Evolutionary conservation across 108 stramenopile species (phyloP), one percentile per base, ranked within the genome.

Genomic region (Schizochytrium sp.): DNA sequence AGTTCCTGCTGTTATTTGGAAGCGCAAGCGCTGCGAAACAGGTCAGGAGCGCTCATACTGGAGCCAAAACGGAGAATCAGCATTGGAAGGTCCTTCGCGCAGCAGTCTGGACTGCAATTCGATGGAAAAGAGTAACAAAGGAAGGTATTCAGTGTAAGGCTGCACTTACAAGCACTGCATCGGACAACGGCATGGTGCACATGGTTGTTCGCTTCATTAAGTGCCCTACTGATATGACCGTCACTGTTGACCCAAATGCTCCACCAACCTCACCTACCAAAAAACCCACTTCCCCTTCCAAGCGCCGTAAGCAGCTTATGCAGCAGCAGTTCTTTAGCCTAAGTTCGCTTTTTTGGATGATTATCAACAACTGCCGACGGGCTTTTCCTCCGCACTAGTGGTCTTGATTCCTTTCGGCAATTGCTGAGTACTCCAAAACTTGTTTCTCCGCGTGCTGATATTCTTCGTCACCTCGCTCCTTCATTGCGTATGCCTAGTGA

Each of bases 271-370:
- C 76, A n/a, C 76, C 76, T 13, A 83, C 76, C 15, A 83, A 83
- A 40, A 83, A 83, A 28, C 76, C 76, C 53, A n/a, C 76, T 10
- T 83, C 76, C n/a, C 76, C 76, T 7, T 83, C 76, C 15, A 83
- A 83, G 76, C 76, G 76, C 7, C 76, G 76, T 1, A 83, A 83
- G 76, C 76, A 83, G 53, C 50, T 83, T 13, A 49, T 83, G 76
- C 76, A 83, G 76, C 76, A 83, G 53, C 76, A 83, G 47, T 83
- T 55, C 76, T 83, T 83, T 42, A 53, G 55, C 76, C 47, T 83
- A 5, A 53, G 76, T 10, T 47, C 53, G 76, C 53, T 83, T 38
- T 83, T 83, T 28, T 55, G 50, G 50, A 83, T 83, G 47, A 55
- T 83, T 40, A 49, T 83, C 76, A 83, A 83, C 76, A 83, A 83